These are phyloP conservation scores for Capsicum pubescens DNA, from an alignment of 257 asterid genomes.

Conservation along the genomic window DNA sequence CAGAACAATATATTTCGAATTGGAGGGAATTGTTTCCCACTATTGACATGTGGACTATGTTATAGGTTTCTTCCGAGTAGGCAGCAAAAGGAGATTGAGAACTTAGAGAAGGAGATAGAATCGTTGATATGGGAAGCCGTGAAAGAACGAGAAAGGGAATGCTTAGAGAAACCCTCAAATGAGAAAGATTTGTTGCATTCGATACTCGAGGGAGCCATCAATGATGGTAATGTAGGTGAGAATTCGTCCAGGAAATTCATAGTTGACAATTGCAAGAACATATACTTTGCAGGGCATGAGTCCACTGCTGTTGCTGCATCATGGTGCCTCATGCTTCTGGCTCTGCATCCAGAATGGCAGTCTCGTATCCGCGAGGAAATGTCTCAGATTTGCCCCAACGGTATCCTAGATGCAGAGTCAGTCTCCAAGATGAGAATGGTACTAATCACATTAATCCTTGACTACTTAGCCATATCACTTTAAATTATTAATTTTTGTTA, in stretches of 20 bases:
- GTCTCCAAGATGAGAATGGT: conserved; percentile 74
- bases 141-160: conserved; percentile 51
- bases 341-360: conserved; percentile 87
- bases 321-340: conserved; percentile 86
- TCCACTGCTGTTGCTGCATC: conserved; percentile 86
- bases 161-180: conserved; percentile 39
- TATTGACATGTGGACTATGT: neutral
- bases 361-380: conserved; percentile 59
- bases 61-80: conserved; percentile 50
- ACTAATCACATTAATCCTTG: neutral
- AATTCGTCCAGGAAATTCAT: conserved; percentile 66
- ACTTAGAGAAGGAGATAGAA: conserved; percentile 74
- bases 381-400: conserved; percentile 43
- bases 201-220: conserved; percentile 68
- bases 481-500: neutral
- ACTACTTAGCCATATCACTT: neutral
- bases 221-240: conserved; percentile 44
- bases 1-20: neutral
- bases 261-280: conserved; percentile 92
- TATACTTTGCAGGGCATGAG: conserved; percentile 88
- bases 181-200: conserved; percentile 69
- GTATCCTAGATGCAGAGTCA: conserved; percentile 51
- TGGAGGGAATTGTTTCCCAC: neutral
- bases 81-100: conserved; percentile 53
- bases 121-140: conserved; percentile 72